Base-by-base conservation (phyloP, 345 rosid genomes). In the Odontarrhena argentea region DNA sequence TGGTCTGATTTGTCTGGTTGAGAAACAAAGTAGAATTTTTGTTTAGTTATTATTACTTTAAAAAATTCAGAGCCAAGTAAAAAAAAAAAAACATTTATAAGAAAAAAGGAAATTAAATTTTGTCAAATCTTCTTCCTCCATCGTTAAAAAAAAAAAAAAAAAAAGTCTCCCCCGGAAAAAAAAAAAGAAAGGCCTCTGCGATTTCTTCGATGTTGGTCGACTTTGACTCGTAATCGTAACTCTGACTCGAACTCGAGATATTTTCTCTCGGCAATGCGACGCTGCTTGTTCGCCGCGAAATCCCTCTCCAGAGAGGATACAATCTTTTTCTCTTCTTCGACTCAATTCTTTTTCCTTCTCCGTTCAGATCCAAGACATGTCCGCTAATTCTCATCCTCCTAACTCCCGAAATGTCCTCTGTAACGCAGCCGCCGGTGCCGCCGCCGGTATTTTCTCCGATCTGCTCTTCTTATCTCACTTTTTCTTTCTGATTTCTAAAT, bases 361-460 rank as follows among this genome's bases (percentile, higher is more conserved):
- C 26, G 8, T 41, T 25, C 65, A 57, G 67, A 28, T 58, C 73
- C 68, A 24, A 32, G 75, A 66, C 1, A 88, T 90, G 97, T 44
- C 88, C 46, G 32, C 74, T 72, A 81, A 81, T 74, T 79, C 90
- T 68, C 88, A 83, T 68, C 74, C 34, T 75, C 81, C 77, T 76
- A 80, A 59, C 67, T 74, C 89, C 77, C 65, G 24, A 73, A 81
- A 69, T n/a, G 73, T 84, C 60, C 86, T 90, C 75, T 87, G 92
- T 79, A 88, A 91, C 67, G 97, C 94, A 7, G 94, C 82, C 47
- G 88, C 97, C 26, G 97, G 97, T 36, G 97, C 97, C 14, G 87
- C 96, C 9, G 97, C 97, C 6, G 94, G 96, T 88, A 70, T 12
- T 67, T 9, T 9, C 44, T 43, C 32, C 6, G 9, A 54, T 65